Base-by-base conservation (phyloP, 306 rosid species). In the Castanopsis chinensis region DNA sequence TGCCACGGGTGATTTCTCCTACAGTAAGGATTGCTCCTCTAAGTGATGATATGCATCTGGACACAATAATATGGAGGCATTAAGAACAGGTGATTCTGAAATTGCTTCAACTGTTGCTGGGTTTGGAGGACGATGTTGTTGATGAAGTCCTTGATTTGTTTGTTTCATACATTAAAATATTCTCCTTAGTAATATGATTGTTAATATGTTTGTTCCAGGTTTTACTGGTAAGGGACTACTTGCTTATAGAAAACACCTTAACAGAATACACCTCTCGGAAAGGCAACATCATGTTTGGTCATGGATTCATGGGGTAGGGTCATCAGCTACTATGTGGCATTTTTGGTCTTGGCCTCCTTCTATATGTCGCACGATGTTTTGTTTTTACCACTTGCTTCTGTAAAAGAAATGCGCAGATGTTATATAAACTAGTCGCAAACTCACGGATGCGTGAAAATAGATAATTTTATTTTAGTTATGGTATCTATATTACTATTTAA, bases 1-100 rank as follows among this genome's bases (percentile, higher is more conserved):
- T 93, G 97, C 98, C 98, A 3, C 97, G 88, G 83, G 35, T 87
- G 28, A 87, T 93, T 64, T 88, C 98, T 79, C 94, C 97, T 3
- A 10, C 76, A 49, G 87, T 84, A 81, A 82, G 94, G 85, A 84
- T 74, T 71, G 52, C 86, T 80, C 81, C 83, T 51, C 83, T 69
- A 75, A 83, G 69, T 20, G 92, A 90, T 71, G 83, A 87, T 79
- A 85, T 90, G 67, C 82, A 91, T 80, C 75, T 91, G 81, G 88
- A 87, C 84, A 83, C 90, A 83, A 81, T 89, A 41, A 89, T 81
- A 76, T 89, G 74, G 68, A 41, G 53, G 82, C 71, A 67, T 69
- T 74, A 64, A 33, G 70, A n/a, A 11, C 71, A n/a, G 72, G 56
- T 30, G 54, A 56, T 53, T 37, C 25, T 55, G 17, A 32, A 53